These are phyloP conservation scores for Phytophthora podocarpi DNA, from an alignment of 352 stramenopile species.

Conservation along the genomic window DNA sequence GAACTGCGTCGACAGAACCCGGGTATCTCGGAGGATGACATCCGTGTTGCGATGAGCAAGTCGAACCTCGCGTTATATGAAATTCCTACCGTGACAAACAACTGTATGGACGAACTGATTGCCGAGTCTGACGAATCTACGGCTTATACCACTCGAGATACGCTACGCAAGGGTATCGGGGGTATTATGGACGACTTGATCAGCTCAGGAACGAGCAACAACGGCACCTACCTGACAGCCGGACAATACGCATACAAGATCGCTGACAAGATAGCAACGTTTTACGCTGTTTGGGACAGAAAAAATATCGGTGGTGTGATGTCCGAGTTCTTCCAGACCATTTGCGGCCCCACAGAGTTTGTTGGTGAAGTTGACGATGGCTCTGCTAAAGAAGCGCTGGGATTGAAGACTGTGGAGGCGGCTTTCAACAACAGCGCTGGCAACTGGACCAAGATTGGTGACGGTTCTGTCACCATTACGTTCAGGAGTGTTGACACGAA, in stretches of 20 bases:
- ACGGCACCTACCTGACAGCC: slow-evolving; percentile 26
- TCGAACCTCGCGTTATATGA: slow-evolving; percentile 48
- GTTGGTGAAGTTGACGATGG: slow-evolving; percentile 47
- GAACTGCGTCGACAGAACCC: slow-evolving; percentile 14
- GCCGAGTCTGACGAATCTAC: background rate
- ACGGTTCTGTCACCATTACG: slow-evolving; percentile 24
- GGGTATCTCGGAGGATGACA: slow-evolving; percentile 21
- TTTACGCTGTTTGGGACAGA: slow-evolving; percentile 41
- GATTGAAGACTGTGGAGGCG: slow-evolving; percentile 35
- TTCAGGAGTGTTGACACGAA: slow-evolving; percentile 35
- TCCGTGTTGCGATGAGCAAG: slow-evolving; percentile 26
- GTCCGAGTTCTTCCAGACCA: slow-evolving; percentile 50
- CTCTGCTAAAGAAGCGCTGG: slow-evolving; percentile 36
- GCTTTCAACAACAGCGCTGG: slow-evolving; percentile 39
- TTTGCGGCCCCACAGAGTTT: slow-evolving; percentile 49
- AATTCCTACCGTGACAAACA: slow-evolving; percentile 40
- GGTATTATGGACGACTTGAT: slow-evolving; percentile 52
- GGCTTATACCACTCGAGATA: slow-evolving; percentile 37
- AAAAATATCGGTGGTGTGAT: slow-evolving; percentile 37
- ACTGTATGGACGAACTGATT: slow-evolving; percentile 39
- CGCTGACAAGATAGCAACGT: slow-evolving; percentile 39
- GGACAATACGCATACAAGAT: slow-evolving; percentile 43
- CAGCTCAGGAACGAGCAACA: slow-evolving; percentile 24
- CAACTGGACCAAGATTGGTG: slow-evolving; percentile 25
- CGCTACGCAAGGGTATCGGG: slow-evolving; percentile 47